phyloP scores from a whole-genome alignment of 352 stramenopile species.

The Globisporangium heterothallicum region DNA sequence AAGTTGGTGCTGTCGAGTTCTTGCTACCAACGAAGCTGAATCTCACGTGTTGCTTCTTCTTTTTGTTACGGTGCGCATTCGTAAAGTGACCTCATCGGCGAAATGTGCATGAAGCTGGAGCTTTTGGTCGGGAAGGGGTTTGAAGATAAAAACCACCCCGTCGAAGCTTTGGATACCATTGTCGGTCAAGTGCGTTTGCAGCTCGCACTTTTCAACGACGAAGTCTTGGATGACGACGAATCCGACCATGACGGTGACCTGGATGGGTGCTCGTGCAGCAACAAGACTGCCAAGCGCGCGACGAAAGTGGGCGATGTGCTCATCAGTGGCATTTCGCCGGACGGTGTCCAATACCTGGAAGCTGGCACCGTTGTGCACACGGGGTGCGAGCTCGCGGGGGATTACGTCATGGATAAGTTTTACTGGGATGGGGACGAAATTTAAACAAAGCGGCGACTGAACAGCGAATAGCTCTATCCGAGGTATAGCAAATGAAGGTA shows the following conservation, averaged over 20 bases:
- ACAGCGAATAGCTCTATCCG: neutral
- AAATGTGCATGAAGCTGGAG: slow-evolving; percentile 62
- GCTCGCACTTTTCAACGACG: slow-evolving; percentile 73
- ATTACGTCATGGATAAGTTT: slow-evolving; percentile 80
- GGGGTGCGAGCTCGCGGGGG: slow-evolving; percentile 51
- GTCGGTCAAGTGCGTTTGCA: slow-evolving; percentile 70
- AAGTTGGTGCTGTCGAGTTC: slow-evolving; percentile 11
- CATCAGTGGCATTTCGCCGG: slow-evolving; percentile 64
- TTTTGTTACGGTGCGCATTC: neutral
- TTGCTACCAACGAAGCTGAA: neutral
- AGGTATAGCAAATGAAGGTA: neutral
- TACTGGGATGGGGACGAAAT: slow-evolving; percentile 49
- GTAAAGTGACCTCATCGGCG: slow-evolving; percentile 70
- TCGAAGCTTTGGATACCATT: slow-evolving; percentile 72
- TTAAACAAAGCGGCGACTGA: slow-evolving; percentile 3
- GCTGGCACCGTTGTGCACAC: slow-evolving; percentile 60
- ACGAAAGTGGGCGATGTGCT: slow-evolving; percentile 73
- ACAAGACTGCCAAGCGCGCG: slow-evolving; percentile 34
- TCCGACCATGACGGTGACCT: slow-evolving; percentile 44
- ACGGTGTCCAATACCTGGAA: slow-evolving; percentile 67
- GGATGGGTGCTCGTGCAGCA: slow-evolving; percentile 50
- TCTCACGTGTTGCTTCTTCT: neutral
- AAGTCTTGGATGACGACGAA: slow-evolving; percentile 63
- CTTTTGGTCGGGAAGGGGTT: slow-evolving; percentile 59
- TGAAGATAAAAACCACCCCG: slow-evolving; percentile 66